Base-by-base conservation (phyloP, 2,329 filamentous ascomycete species). In the Fragosphaeria purpurea region DNA sequence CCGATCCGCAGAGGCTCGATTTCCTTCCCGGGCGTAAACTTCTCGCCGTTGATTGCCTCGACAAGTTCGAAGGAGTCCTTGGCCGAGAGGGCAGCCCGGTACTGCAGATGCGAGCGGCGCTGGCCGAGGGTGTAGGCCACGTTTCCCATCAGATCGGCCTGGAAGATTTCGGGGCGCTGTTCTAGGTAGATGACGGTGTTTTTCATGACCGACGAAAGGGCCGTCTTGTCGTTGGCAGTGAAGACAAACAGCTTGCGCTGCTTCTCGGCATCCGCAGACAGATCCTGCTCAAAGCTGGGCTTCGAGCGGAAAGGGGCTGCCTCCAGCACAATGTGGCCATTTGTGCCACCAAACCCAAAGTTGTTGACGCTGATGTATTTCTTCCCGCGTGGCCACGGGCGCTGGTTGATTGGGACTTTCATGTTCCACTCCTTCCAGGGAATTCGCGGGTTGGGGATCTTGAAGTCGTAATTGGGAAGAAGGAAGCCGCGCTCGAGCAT, bases 401-500 rank as follows among this genome's bases (percentile, higher is more conserved):
- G 63, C 49, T 71, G 67, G 12, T 57, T 67, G 31, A 64, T 59
- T 0, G 73, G 71, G 0, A 76, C 65, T 57, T 72, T 73, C 50
- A 76, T 61, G 50, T 74, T 71, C 72, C 72, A 76, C 35, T 73
- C 65, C 40, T 72, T 68, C 50, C 71, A 72, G 0, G 71, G 70
- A 7, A 76, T 77, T 56, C 67, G 70, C 30, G 65, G 65, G 50
- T 77, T 77, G 2, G 71, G 68, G 31, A 67, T 60, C 58, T 75
- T 69, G 57, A 75, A 76, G 57, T 75, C 70, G 49, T 69, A 62
- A 53, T 75, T 76, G 6, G 74, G 74, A 9, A 73, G 62, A 33
- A 77, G 69, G 51, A 74, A 71, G 5, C 69, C 70, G 48, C 70
- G 67, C 55, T 77, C 73, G 1, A 78, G 65, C 66, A 74, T 74